Percentiles rank a stretch among this genome's conserved stretches.
Evolutionary conservation across 306 rosid genomes (phyloP).

Genomic region (Abrus precatorius): DNA sequence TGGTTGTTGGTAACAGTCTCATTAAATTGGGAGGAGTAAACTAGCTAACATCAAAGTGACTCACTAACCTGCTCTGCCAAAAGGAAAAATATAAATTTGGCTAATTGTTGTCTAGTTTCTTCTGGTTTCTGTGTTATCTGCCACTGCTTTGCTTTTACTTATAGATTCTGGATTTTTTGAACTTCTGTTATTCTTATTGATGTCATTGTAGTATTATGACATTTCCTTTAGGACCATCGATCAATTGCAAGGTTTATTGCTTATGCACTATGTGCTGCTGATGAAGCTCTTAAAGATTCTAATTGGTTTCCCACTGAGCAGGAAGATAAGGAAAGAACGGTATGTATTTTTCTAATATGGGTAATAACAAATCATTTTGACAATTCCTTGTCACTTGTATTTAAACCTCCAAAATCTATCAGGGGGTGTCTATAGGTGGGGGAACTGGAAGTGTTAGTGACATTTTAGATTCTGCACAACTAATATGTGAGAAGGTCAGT

Average conservation of each 20-base stretch:
- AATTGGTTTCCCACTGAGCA: constrained; percentile 84
- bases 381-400: constrained; percentile 37
- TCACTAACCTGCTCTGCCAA: neutral
- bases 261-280: constrained; percentile 94
- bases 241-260: constrained; percentile 90
- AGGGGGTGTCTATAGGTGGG: constrained; percentile 97
- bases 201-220: constrained; percentile 55
- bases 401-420: constrained; percentile 50
- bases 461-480: constrained; percentile 81
- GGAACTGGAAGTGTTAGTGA: constrained; percentile 94
- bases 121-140: constrained; percentile 7
- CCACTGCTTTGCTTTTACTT: constrained; percentile 35
- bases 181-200: constrained; percentile 48
- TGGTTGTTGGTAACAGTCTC: constrained; percentile 22
- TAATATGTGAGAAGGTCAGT: constrained; percentile 87
- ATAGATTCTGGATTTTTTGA: constrained; percentile 24
- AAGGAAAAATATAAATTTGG: constrained; percentile 21
- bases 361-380: constrained; percentile 25
- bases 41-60: constrained; percentile 25
- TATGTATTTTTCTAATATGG: constrained; percentile 51
- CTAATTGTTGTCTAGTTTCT: constrained; percentile 24
- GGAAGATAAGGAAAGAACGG: constrained; percentile 84
- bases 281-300: constrained; percentile 93
- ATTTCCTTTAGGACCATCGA: constrained; percentile 73
- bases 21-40: constrained; percentile 7